These are phyloP conservation scores for Helicocarpus griseus DNA, from an alignment of 2,329 filamentous ascomycete genomes.

Conservation along the genomic window DNA sequence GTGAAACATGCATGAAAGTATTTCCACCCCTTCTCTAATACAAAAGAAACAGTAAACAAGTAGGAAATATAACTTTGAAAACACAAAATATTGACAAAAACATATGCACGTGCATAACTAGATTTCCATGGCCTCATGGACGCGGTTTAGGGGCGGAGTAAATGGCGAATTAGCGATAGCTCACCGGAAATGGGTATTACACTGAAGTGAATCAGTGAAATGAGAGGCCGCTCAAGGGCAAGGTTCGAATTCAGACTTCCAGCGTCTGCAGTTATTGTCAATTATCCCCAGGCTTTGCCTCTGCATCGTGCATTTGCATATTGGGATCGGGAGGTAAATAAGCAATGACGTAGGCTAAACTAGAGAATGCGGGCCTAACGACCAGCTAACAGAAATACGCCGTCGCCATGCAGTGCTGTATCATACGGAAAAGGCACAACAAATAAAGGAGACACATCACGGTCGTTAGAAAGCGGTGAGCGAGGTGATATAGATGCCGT, in stretches of 20 bases:
- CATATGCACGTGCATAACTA: background rate
- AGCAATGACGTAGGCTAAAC: background rate
- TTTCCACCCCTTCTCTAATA: background rate
- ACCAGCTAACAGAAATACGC: background rate
- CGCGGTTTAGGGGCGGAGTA: background rate
- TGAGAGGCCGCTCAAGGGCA: background rate
- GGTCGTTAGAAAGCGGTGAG: background rate
- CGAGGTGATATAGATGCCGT: background rate
- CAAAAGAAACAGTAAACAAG: background rate
- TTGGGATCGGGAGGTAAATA: background rate
- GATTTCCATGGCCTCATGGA: background rate
- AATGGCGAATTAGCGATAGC: background rate
- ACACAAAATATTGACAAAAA: background rate
- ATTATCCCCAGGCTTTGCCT: background rate
- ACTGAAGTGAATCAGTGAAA: background rate
- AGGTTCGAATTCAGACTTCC: background rate
- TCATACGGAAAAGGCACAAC: background rate
- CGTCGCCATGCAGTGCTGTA: constrained; percentile 1
- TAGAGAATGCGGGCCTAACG: background rate
- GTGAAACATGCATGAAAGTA: background rate
- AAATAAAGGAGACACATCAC: background rate
- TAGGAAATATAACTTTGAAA: background rate
- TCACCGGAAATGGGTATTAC: background rate
- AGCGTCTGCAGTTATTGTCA: background rate
- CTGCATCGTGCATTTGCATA: background rate